Conservation (phyloP, 2,329 filamentous ascomycete genomes). For the Apiospora marii region DNA sequence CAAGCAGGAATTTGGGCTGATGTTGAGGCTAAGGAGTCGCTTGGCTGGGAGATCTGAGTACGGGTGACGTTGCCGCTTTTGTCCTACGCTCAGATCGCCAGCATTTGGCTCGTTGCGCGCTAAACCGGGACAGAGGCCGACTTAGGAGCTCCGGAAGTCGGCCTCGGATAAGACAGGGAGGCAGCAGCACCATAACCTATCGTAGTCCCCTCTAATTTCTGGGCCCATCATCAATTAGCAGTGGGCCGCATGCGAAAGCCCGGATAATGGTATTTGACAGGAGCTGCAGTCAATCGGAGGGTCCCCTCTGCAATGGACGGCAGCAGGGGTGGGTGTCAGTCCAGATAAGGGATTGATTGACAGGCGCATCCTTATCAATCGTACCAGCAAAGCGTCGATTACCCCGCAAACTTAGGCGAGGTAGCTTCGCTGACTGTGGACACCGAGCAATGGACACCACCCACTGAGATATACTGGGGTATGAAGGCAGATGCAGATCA, state of each 20-base stretch:
- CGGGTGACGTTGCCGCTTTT: constrained; percentile 8
- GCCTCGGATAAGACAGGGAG: not conserved
- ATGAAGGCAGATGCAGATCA: not conserved
- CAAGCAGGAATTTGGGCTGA: not conserved
- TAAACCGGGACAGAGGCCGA: not conserved
- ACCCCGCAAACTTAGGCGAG: constrained; percentile 9
- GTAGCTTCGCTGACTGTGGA: not conserved
- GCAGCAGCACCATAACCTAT: not conserved
- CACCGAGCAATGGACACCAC: not conserved
- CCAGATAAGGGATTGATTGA: not conserved
- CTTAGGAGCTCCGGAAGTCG: constrained; percentile 20
- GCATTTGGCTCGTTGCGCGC: not conserved
- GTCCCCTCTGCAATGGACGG: not conserved
- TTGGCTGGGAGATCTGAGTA: not conserved
- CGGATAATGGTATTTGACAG: not conserved
- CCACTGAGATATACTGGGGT: not conserved
- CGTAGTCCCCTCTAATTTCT: not conserved
- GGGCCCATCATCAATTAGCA: not conserved
- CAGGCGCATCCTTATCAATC: not conserved
- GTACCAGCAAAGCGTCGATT: not conserved
- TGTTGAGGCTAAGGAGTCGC: not conserved
- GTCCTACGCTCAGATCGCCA: not conserved
- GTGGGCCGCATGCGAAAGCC: not conserved
- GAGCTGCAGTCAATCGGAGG: not conserved
- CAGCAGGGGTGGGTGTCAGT: not conserved